Evolutionary conservation across 495 filamentous ascomycete genomes (phyloP), one percentile per base, ranked within the genome.

Genomic region (Aspergillus ellipticus): DNA sequence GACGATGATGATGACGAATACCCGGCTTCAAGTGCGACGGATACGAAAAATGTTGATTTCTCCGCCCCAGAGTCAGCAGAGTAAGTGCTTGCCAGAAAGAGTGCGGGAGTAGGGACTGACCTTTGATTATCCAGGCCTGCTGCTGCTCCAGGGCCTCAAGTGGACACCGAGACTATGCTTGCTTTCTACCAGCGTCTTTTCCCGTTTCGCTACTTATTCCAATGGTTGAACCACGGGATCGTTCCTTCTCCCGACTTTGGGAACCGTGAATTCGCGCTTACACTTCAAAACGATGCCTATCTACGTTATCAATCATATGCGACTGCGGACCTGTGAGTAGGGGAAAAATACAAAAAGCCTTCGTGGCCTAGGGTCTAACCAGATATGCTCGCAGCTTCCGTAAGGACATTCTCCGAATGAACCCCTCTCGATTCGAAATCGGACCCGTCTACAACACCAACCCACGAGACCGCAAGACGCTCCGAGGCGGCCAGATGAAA

Each of bases 151-250:
- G 64, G 67, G n/a, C 57, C 68, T 2, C 67, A 72, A 48, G 87
- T 88, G 1, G 89, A 96, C 60, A 83, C 88, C 6, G 89, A 92
- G 62, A 77, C 92, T 13, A 88, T 97, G 84, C 82, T 88, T 54
- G 85, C 84, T 26, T 99, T 96, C 72, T 99, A 99, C 65, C 89
- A 95, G 66, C 90, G 94, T 39, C 82, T 97, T 35, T 97, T 97
- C 67, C 94, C 94, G 7, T 99, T 95, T 77, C 86, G 94, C 29
- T 86, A 89, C 60, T 85, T 97, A 21, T 97, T 97, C 74, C 92
- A 97, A 70, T 99, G 94, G 94, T 82, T 99, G 16, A 97, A 97
- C 66, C 94, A 99, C 69, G 89, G 89, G 43, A 85, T 92, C 24
- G 80, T 84, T 6, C 94, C 95, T 0, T 85, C 86, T 2, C 85